Evolutionary conservation across 495 filamentous ascomycete species (phyloP).

Genomic region (Sphaerosporella brunnea): DNA sequence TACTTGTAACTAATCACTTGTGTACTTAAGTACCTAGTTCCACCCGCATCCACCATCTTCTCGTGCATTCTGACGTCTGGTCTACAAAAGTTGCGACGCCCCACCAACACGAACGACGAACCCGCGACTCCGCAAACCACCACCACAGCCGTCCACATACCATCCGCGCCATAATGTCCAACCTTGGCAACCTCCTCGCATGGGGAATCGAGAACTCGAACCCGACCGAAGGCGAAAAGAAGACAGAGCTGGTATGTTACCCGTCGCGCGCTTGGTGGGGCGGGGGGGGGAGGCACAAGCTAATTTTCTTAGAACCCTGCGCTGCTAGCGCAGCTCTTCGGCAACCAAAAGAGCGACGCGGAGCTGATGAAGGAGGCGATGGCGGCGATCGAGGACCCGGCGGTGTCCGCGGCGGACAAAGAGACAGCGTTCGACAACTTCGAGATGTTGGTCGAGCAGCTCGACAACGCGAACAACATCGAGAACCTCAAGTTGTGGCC

Average conservation of each 20-base stretch:
- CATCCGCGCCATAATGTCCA: slow-evolving; percentile 13
- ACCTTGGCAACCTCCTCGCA: slow-evolving; percentile 67
- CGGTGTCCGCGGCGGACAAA: slow-evolving; percentile 52
- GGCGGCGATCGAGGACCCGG: slow-evolving; percentile 46
- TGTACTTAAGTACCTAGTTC: too few relatives aligned
- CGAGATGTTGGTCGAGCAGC: slow-evolving; percentile 71
- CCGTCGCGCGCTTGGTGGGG: too few relatives aligned
- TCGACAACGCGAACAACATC: slow-evolving; percentile 93
- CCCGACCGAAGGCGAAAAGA: background rate
- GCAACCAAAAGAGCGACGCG: slow-evolving; percentile 64
- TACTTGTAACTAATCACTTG: too few relatives aligned
- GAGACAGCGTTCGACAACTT: slow-evolving; percentile 89
- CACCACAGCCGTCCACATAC: background rate
- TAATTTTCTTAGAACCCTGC: slow-evolving; percentile 12
- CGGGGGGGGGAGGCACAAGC: too few relatives aligned
- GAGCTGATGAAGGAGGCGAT: slow-evolving; percentile 77
- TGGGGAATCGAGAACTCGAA: slow-evolving; percentile 78
- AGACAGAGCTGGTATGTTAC: background rate
- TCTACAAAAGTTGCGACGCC: background rate
- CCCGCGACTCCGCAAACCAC: background rate
- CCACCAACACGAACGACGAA: background rate
- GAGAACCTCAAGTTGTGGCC: slow-evolving; percentile 61
- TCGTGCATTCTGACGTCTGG: slow-evolving; percentile 4
- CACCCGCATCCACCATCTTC: slow-evolving; percentile 1
- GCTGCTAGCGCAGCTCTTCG: slow-evolving; percentile 50